phyloP scores from a whole-genome alignment of 1,284 basidiomycete species.

The Cryptococcus amylolentus region DNA sequence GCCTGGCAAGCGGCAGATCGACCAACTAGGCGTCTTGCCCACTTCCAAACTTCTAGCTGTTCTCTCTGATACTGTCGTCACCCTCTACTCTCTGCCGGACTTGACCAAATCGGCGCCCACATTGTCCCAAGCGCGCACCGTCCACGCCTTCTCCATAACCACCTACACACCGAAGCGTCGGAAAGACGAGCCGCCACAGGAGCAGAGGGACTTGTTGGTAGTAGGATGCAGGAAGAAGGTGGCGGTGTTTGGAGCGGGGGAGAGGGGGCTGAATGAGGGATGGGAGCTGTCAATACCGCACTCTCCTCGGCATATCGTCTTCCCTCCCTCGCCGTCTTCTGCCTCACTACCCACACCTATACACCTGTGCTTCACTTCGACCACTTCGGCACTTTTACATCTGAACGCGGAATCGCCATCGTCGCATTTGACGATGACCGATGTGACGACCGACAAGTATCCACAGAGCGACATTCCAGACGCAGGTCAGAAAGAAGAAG shows the following conservation, averaged over 20 bases:
- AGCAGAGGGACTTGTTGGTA: slow-evolving; percentile 58
- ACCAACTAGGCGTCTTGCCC: slow-evolving; percentile 78
- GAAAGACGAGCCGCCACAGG: slow-evolving; percentile 3
- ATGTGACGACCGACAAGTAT: slow-evolving; percentile 62
- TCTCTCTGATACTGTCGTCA: slow-evolving; percentile 59
- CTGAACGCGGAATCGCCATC: slow-evolving; percentile 55
- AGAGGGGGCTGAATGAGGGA: slow-evolving; percentile 25
- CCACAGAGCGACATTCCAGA: too few relatives aligned
- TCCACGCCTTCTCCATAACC: slow-evolving; percentile 69
- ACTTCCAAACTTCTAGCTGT: slow-evolving; percentile 76
- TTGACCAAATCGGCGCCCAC: slow-evolving; percentile 64
- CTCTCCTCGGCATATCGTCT: slow-evolving; percentile 61
- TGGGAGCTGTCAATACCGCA: slow-evolving; percentile 51
- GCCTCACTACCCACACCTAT: slow-evolving; percentile 41
- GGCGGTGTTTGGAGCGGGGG: slow-evolving; percentile 58
- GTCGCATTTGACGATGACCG: slow-evolving; percentile 61
- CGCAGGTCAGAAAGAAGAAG: background rate
- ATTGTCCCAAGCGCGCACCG: slow-evolving; percentile 69
- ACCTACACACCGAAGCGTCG: slow-evolving; percentile 20
- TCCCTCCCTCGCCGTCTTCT: slow-evolving; percentile 32
- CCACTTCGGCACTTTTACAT: slow-evolving; percentile 64
- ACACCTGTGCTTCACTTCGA: slow-evolving; percentile 66
- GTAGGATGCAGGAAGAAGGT: slow-evolving; percentile 82
- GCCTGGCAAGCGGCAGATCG: slow-evolving; percentile 67
- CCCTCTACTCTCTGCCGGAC: slow-evolving; percentile 58